Evolutionary conservation across 352 stramenopile species (phyloP).

Genomic region (Globisporangium spinosum): DNA sequence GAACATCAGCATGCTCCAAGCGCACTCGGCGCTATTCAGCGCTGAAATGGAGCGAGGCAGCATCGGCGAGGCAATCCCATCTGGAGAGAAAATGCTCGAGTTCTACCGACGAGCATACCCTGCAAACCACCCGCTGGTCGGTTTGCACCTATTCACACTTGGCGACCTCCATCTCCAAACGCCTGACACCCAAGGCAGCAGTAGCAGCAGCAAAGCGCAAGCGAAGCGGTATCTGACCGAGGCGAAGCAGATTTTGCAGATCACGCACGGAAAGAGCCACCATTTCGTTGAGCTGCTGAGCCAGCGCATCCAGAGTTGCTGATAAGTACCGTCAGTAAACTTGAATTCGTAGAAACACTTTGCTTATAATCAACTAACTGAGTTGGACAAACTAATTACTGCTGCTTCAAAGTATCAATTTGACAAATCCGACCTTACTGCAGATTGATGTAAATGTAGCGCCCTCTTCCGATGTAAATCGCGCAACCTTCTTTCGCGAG

Average conservation of each 20-base stretch:
- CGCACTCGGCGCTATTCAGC: slow-evolving; percentile 49
- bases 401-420: too few species aligned
- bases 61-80: slow-evolving; percentile 26
- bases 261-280: slow-evolving; percentile 53
- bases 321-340: not conserved
- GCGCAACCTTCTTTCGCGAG: not conserved
- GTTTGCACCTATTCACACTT: slow-evolving; percentile 64
- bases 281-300: slow-evolving; percentile 39
- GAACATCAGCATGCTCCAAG: slow-evolving; percentile 50
- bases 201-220: slow-evolving; percentile 11
- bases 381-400: too few species aligned
- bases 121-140: slow-evolving; percentile 53
- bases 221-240: slow-evolving; percentile 29
- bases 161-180: slow-evolving; percentile 33
- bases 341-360: too few species aligned
- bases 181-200: slow-evolving; percentile 6
- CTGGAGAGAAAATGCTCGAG: slow-evolving; percentile 43
- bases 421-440: not conserved
- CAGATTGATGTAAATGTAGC: not conserved
- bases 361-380: too few species aligned
- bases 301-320: slow-evolving; percentile 20
- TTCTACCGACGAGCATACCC: slow-evolving; percentile 64
- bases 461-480: not conserved
- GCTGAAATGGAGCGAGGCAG: slow-evolving; percentile 43
- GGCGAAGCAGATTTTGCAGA: slow-evolving; percentile 40